Base-by-base conservation (phyloP, 257 asterid species). In the Salvia splendens region DNA sequence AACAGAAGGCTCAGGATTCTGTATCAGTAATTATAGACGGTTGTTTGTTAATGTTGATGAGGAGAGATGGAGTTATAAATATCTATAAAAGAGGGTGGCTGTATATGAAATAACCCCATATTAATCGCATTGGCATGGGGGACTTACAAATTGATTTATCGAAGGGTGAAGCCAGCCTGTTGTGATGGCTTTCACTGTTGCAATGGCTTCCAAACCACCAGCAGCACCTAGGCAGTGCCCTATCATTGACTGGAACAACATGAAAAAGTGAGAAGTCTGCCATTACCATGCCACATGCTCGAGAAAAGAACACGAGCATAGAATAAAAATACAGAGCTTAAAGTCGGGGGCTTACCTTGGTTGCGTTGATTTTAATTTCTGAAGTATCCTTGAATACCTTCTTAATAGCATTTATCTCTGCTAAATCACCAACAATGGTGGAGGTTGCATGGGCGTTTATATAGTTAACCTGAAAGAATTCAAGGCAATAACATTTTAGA, bases 81-180 rank as follows among this genome's bases (percentile, higher is more conserved):
- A 66, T 12, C 28, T 51, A n/a, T 30, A 14, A 38, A 61, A 0
- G 45, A 15, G 20, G 0, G 14, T 58, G 53, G 47, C 40, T 32
- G 36, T 15, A 8, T 61, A 7, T 45, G 56, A 40, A 60, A 28
- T 51, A 42, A 46, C 67, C 40, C 30, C 59, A 12, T 24, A 48
- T 30, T 61, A 71, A 46, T 5, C 4, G 41, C 10, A 46, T 36
- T 53, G 53, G 42, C 17, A 54, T 30, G 8, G 64, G 28, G 61
- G 43, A 80, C 93, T 58, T 83, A 92, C 98, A 54, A 79, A 81
- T 83, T 92, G 96, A 75, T 89, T 87, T 50, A 89, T 86, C 11
- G 97, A 77, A 58, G 97, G 98, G 75, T 92, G 98, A 55, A 92
- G 75, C 98, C 98, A 92, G 79, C 97, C 96, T 1, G 95, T 86